Percentiles rank a stretch among this genome's conserved stretches.
phyloP scores from a whole-genome alignment of 495 filamentous ascomycete genomes.

The Alectoria sarmentosa region DNA sequence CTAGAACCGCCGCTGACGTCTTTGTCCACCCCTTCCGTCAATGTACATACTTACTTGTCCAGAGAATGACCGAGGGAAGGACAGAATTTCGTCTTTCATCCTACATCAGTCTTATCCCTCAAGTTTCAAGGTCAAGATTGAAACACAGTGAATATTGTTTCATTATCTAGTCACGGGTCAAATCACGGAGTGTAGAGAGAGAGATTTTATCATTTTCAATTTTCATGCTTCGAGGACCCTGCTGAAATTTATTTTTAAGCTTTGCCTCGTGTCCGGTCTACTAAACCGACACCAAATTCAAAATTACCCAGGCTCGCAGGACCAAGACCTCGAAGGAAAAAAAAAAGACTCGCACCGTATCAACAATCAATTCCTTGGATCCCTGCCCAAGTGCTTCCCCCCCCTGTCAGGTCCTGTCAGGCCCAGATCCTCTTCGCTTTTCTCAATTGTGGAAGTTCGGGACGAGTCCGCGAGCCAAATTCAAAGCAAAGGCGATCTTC shows the following conservation, averaged over 20 bases:
- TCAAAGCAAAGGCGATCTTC: background rate
- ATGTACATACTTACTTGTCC: background rate
- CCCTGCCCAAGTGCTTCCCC: too few species aligned
- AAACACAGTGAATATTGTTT: too few species aligned
- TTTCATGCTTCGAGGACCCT: background rate
- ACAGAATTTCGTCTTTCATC: background rate
- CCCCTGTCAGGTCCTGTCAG: background rate
- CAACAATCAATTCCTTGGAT: too few species aligned
- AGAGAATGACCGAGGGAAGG: background rate
- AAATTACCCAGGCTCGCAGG: too few species aligned
- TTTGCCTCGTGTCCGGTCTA: background rate
- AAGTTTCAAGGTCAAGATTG: too few species aligned
- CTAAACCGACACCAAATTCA: background rate
- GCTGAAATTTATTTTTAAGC: background rate
- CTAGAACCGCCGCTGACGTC: slow-evolving; percentile 8
- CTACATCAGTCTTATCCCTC: background rate
- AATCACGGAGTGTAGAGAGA: background rate
- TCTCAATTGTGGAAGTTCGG: background rate
- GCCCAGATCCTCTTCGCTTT: slow-evolving; percentile 3
- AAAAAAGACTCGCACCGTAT: too few species aligned
- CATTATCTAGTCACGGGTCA: too few species aligned
- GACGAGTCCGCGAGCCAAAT: slow-evolving; percentile 2
- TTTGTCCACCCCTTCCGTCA: background rate
- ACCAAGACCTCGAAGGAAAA: too few species aligned
- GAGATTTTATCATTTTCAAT: background rate